Evolutionary conservation across 2,329 filamentous ascomycete species (phyloP).

Genomic region (Daldinia eschscholtzii): DNA sequence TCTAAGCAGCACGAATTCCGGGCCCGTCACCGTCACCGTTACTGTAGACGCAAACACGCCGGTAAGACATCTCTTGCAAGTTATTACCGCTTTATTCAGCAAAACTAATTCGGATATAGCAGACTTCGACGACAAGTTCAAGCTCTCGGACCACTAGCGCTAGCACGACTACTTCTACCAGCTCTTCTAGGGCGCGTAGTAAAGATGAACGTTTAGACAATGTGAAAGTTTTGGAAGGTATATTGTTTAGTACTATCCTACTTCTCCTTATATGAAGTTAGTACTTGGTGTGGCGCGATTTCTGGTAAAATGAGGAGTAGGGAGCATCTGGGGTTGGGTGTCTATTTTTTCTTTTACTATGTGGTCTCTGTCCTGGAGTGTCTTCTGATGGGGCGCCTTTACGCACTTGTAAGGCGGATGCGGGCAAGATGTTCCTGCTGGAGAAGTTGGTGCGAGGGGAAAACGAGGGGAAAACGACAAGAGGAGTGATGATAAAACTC

Average conservation of each 20-base stretch:
- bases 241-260: slow-evolving; percentile 9
- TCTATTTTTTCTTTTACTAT: not conserved
- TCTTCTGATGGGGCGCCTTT: not conserved
- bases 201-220: not conserved
- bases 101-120: slow-evolving; percentile 7
- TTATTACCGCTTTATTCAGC: not conserved
- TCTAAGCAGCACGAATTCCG: not conserved
- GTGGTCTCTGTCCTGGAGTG: not conserved
- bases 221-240: not conserved
- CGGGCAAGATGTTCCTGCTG: not conserved
- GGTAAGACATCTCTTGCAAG: slow-evolving; percentile 10
- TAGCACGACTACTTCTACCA: slow-evolving; percentile 2
- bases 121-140: slow-evolving; percentile 17
- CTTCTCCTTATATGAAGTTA: slow-evolving; percentile 14
- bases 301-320: not conserved
- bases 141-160: slow-evolving; percentile 18
- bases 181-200: not conserved
- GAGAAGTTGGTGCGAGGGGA: not conserved
- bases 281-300: not conserved
- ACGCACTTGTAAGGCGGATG: not conserved
- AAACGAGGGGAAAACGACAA: not conserved
- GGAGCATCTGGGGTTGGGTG: not conserved
- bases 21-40: slow-evolving; percentile 23
- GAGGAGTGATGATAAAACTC: not conserved
- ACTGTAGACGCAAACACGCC: slow-evolving; percentile 18